A percentile compares a stretch with the other conserved stretches of the same genome.
Evolutionary conservation across 306 rosid genomes (phyloP).

Genomic region (peach (Prunus persica)): DNA sequence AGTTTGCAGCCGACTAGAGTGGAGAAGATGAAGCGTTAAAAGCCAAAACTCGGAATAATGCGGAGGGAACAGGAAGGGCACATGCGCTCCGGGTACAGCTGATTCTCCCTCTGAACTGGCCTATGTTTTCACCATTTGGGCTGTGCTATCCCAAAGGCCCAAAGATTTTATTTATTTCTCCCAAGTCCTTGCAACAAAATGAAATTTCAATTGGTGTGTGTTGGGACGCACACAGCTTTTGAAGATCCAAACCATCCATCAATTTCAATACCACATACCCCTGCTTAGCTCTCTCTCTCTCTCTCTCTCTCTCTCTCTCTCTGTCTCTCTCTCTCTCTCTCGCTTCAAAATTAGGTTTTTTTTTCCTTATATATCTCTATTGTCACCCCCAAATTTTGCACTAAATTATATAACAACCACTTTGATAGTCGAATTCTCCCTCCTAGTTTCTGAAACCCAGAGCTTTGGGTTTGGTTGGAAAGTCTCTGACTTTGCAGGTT

Average conservation of each 20-base stretch:
- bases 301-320: background rate
- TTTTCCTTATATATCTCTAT: conserved; percentile 5
- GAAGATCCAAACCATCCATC: conserved; percentile 31
- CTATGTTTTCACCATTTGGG: background rate
- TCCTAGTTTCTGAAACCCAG: background rate
- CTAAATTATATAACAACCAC: conserved; percentile 4
- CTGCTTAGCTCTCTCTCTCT: background rate
- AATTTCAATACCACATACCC: conserved; percentile 12
- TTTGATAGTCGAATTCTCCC: background rate
- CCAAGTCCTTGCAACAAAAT: too few relatives aligned
- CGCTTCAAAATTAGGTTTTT: background rate
- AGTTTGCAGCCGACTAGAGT: background rate
- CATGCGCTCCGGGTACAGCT: too few relatives aligned
- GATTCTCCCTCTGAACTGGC: background rate
- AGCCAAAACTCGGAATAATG: too few relatives aligned
- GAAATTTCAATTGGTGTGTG: background rate
- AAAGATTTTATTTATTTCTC: too few relatives aligned
- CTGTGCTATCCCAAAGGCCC: background rate
- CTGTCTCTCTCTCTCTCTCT: background rate
- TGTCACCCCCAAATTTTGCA: background rate
- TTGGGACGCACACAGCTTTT: conserved; percentile 24
- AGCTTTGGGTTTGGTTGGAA: conserved; percentile 8
- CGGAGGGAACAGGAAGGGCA: too few relatives aligned
- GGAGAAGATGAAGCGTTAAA: too few relatives aligned
- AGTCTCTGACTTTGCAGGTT: background rate